Evolutionary conservation across 192 early-diverging fungal species (phyloP), one percentile per base, ranked within the genome.

Genomic region (Funneliformis mosseae): DNA sequence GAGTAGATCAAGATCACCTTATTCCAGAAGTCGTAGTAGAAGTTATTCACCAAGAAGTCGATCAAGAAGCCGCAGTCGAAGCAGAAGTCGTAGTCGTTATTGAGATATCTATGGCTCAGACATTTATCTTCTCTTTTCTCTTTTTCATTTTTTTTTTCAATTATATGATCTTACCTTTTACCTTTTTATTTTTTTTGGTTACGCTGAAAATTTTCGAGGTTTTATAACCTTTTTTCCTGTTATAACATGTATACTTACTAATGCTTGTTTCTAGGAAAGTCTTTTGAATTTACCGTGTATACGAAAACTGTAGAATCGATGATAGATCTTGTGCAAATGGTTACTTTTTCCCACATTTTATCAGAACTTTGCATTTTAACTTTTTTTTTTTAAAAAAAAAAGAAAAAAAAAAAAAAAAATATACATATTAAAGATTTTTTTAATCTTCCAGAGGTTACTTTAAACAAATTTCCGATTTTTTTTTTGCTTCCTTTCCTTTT

Each of bases 51-150:
- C 83, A 39, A 80, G 81, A 42, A 84, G 83, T 28, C 81, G 81
- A 66, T 81, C 79, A 68, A 83, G 63, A 45, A 81, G 75, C 63
- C 80, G 83, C 41, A 86, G 83, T 43, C 78, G 78, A 60, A 82
- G 76, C 59, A 82, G 79, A n/a, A 81, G 75, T 27, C 74, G 84
- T 50, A 81, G 83, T 70, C 77, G 78, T 25, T 23, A 71, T 76
- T 76, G 43, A 76, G 63, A 55, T 55, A 16, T 55, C 50, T 55
- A 55, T 50, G 50, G 10, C 50, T 55, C 50, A 18, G 50, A 55
- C 50, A 55, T 55, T 55, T 55, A n/a, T 55, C 50, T 55, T 55
- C 50, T 55, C 16, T 55, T 55, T 18, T 50, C 48, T 50, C 48
- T 21, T 55, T 55, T 18, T 55, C 21, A 21, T 6, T 45, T 45